phyloP scores from a whole-genome alignment of 495 filamentous ascomycete genomes.

The Zalerion maritima region DNA sequence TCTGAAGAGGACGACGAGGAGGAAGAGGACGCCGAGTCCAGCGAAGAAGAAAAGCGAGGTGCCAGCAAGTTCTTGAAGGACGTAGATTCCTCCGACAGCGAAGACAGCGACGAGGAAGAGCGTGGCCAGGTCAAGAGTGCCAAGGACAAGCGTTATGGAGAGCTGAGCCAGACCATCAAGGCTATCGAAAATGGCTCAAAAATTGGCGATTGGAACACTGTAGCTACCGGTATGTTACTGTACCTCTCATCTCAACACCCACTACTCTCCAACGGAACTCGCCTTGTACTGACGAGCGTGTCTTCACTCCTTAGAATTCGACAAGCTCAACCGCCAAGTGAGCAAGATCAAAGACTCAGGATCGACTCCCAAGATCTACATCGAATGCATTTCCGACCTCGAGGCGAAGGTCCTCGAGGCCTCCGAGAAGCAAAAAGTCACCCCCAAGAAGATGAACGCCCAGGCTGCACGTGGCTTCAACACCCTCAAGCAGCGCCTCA shows the following conservation, averaged over 20 bases:
- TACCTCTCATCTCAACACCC: too few relatives aligned
- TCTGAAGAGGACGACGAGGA: constrained; percentile 33
- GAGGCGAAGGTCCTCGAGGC: constrained; percentile 95
- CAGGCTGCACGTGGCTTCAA: constrained; percentile 88
- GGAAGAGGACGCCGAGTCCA: constrained; percentile 42
- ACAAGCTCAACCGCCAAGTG: constrained; percentile 89
- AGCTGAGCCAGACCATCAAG: constrained; percentile 76
- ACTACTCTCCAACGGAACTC: constrained; percentile 3
- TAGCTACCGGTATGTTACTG: constrained; percentile 59
- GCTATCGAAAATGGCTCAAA: constrained; percentile 91
- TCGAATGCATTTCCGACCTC: constrained; percentile 83
- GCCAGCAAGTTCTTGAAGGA: constrained; percentile 70
- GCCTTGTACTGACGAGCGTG: constrained; percentile 9
- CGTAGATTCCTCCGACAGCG: constrained; percentile 53
- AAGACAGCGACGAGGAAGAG: constrained; percentile 73
- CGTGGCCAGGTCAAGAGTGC: constrained; percentile 80
- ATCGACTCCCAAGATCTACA: constrained; percentile 72
- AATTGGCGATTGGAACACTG: constrained; percentile 92
- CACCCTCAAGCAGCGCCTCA: constrained; percentile 88
- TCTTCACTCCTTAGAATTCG: constrained; percentile 53
- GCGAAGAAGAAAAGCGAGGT: constrained; percentile 52
- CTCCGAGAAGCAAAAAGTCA: constrained; percentile 84
- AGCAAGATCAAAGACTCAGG: constrained; percentile 61
- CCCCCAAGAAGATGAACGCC: constrained; percentile 97
- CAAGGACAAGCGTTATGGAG: constrained; percentile 92